Percentiles rank a stretch among this genome's conserved stretches.
Conservation (phyloP, 805 yeast species). For the Hanseniaspora lindneri region DNA sequence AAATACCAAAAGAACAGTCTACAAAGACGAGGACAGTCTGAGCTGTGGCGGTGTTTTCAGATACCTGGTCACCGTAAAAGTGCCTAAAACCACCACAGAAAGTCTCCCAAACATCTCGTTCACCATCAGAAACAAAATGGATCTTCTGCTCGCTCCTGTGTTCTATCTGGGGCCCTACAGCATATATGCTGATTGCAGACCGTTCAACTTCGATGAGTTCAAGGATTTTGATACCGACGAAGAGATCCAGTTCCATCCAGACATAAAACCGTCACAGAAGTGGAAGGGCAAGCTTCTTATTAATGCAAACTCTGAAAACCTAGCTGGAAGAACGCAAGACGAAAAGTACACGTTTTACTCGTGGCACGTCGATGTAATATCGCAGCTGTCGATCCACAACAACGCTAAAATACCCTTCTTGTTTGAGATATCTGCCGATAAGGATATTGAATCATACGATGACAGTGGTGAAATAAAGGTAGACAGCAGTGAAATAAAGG, state of each 20-base stretch:
- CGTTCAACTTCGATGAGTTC: conserved; percentile 49
- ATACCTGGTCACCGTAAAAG: conserved; percentile 5
- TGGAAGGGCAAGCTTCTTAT: conserved; percentile 46
- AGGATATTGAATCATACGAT: background rate
- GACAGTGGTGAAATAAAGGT: conserved; percentile 19
- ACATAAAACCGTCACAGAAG: conserved; percentile 59
- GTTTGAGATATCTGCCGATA: conserved; percentile 24
- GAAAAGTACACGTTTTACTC: conserved; percentile 33
- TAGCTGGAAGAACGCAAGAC: background rate
- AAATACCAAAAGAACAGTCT: background rate
- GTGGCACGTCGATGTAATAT: conserved; percentile 72
- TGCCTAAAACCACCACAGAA: background rate
- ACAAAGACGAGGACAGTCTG: conserved; percentile 1
- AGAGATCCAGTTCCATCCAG: conserved; percentile 36
- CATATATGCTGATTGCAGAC: conserved; percentile 69
- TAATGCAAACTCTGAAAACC: conserved; percentile 30
- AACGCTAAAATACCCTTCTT: conserved; percentile 59
- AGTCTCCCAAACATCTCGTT: background rate
- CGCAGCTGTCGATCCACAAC: conserved; percentile 66
- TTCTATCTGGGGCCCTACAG: conserved; percentile 82
- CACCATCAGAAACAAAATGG: conserved; percentile 56
- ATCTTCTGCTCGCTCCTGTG: conserved; percentile 64
- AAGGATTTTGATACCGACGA: conserved; percentile 30
- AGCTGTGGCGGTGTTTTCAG: conserved; percentile 13
- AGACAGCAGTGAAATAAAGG: too few species aligned